Evolutionary conservation across 1,284 basidiomycete species (phyloP), one percentile per base, ranked within the genome.

Genomic region (Ustilago nuda): DNA sequence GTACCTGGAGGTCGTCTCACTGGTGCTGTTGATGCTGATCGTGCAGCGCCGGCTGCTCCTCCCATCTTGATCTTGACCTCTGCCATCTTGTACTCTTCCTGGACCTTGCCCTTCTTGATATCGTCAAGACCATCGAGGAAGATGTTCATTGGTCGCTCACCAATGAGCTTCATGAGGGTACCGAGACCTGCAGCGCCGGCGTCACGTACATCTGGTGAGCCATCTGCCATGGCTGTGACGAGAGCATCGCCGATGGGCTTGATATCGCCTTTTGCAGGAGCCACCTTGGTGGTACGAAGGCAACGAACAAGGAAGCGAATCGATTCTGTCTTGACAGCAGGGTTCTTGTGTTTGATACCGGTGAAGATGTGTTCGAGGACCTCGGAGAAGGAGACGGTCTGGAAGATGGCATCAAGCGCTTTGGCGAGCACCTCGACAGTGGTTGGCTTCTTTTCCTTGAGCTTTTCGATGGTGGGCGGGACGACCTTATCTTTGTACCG

Each of bases 161-260:
- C 97, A 13, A 99, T 91, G 89, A 99, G 95, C 88, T 94, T 98
- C 93, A 97, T 96, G 77, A 99, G 87, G 0, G 92, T 93, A 9
- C 96, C 97, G 36, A 99, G 88, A 79, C 92, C 93, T 41, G 90
- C 89, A 0, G 95, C 95, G 17, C 95, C 94, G 65, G 95, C 93
- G 68, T 92, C 92, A 56, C 97, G 91, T 27, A 97, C 94, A 35
- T 94, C 93, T 83, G 94, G 95, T 66, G 91, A 92, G 9, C 93
- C 91, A 85, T 99, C 97, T 85, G 93, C 93, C 27, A 98, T 89
- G 3, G 96, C 89, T 1, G 87, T 84, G 4, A 92, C 91, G 7
- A 98, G 89, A 2, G 90, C 88, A 72, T 96, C 94, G 1, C 93
- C 91, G 43, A 98, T 87, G 1, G 92, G 90, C 84, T 98, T 96